Evolutionary conservation across 176 grass and related monocot species (phyloP).

Genomic region (Triticum urartu): DNA sequence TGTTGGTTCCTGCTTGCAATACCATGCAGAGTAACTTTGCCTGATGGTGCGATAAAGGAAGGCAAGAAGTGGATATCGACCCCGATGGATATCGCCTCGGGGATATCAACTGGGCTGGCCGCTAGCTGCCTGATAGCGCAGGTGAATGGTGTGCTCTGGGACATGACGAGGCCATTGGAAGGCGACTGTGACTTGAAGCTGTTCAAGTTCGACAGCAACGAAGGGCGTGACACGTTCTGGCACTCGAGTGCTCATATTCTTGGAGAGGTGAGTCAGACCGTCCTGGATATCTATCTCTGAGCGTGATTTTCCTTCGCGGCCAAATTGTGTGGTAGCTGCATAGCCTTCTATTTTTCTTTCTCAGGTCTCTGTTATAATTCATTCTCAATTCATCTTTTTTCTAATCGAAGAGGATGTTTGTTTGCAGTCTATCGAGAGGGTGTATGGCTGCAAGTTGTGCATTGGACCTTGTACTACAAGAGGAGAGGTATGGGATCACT

Average conservation of each 20-base stretch:
- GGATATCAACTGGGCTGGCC: constrained; percentile 82
- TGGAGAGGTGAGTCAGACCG: constrained; percentile 60
- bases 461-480: constrained; percentile 99
- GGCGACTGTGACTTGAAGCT: constrained; percentile 76
- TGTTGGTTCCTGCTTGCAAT: not conserved
- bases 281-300: not conserved
- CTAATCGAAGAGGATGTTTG: constrained; percentile 14
- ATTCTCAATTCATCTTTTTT: constrained; percentile 6
- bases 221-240: constrained; percentile 97
- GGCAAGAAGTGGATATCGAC: constrained; percentile 80
- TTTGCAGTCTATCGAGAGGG: constrained; percentile 80
- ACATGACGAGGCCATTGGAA: constrained; percentile 90
- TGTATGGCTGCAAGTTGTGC: constrained; percentile 94
- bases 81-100: constrained; percentile 86
- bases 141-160: constrained; percentile 88
- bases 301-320: not conserved
- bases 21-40: constrained; percentile 68
- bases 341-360: not conserved
- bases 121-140: constrained; percentile 81
- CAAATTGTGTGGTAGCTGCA: not conserved
- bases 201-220: constrained; percentile 88
- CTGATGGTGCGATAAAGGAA: constrained; percentile 69
- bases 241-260: constrained; percentile 99
- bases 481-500: constrained; percentile 72
- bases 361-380: not conserved